Base-by-base conservation (phyloP, 1,284 basidiomycete species). In the Puccinia polysora region DNA sequence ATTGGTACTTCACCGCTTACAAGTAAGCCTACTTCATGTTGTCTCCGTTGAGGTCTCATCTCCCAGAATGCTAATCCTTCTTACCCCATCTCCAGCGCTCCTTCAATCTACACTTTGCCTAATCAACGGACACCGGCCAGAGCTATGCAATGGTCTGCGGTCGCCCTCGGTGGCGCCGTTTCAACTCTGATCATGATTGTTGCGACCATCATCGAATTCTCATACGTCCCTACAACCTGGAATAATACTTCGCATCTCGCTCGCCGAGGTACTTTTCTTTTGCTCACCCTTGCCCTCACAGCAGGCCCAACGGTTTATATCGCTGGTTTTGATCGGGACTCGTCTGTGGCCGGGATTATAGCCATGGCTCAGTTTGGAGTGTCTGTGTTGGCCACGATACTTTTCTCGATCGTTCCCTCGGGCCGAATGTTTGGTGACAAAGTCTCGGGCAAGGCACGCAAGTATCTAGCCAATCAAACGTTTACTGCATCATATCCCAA, bases 201-300 rank as follows among this genome's bases (percentile, higher is more conserved):
- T 75, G 93, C 93, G 52, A 96, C 93, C 3, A 83, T 95, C 60
- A 88, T 88, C 74, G 93, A 96, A 82, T 95, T 95, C 81, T 88
- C 89, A 55, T 96, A 95, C 82, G 93, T 96, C 79, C 93, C 93
- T 0, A 90, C 91, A 2, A 95, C 90, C 25, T 96, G 93, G 93
- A 95, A 94, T 81, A 96, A 95, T 82, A 90, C 91, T 14, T 92
- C 91, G 4, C 91, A 96, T 78, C 86, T 96, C 58, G 87, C 89
- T 1, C 87, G 91, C 62, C 88, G 93, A 3, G 83, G 95, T 25
- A 76, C 91, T 53, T 93, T 95, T 84, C 84, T 97, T 63, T 77
- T 88, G 59, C 83, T 96, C 80, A 89, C 89, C 28, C 86, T 96
- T 60, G 91, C 83, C 64, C 83, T 91, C 73, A 95, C 91, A n/a